These are phyloP conservation scores for Phytophthora colocasiae DNA, from an alignment of 352 stramenopile genomes.

Conservation along the genomic window DNA sequence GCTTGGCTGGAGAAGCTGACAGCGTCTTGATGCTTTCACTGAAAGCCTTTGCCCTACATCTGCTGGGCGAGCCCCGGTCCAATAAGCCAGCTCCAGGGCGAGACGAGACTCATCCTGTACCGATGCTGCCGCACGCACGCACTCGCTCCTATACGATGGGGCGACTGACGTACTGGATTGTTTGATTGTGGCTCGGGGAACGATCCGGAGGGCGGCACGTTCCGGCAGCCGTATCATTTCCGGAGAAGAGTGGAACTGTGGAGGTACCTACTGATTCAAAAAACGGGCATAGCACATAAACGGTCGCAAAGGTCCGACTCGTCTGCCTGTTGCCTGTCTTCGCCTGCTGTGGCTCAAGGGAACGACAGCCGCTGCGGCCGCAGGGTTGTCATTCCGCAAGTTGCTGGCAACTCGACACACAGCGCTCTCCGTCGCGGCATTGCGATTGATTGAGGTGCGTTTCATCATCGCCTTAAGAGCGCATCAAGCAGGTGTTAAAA, in stretches of 20 bases:
- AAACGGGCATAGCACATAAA: conserved; percentile 19
- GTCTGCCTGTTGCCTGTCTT: conserved; percentile 30
- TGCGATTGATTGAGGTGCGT: conserved; percentile 17
- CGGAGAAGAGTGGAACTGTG: conserved; percentile 15
- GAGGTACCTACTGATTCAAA: conserved; percentile 35
- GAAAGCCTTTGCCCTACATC: too few relatives aligned
- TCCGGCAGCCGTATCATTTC: conserved; percentile 28
- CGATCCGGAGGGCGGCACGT: conserved; percentile 13
- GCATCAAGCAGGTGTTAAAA: conserved; percentile 19
- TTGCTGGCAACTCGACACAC: conserved; percentile 54
- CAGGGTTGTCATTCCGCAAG: conserved; percentile 65
- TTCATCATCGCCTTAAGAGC: conserved; percentile 3
- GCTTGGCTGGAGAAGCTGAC: background rate
- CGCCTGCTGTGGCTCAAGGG: conserved; percentile 31
- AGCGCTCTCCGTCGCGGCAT: conserved; percentile 38
- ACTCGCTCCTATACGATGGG: conserved; percentile 44
- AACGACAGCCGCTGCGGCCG: conserved; percentile 48
- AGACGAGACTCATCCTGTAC: conserved; percentile 24
- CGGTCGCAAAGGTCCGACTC: conserved; percentile 6
- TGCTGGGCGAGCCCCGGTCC: conserved; percentile 7
- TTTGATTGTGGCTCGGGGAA: conserved; percentile 44
- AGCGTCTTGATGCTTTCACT: conserved; percentile 8
- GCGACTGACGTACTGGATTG: conserved; percentile 46
- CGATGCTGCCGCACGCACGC: conserved; percentile 32
- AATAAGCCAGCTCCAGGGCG: background rate